A percentile compares a stretch with the other conserved stretches of the same genome.
phyloP scores from a whole-genome alignment of 2,329 filamentous ascomycete species.

The Stromatinia cepivora region DNA sequence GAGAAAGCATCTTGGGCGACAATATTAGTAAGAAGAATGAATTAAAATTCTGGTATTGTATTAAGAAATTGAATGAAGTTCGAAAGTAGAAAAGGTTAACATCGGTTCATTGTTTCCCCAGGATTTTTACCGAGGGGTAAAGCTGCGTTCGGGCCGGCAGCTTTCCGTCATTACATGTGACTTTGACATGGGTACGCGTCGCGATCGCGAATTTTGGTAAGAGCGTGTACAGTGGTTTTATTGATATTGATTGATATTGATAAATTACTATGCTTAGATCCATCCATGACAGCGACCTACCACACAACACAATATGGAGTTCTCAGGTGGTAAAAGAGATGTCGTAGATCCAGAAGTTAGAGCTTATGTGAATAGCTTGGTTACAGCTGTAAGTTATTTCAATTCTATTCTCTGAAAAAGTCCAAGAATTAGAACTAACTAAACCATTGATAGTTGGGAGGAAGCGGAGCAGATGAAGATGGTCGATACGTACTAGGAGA shows the following conservation, averaged over 20 bases:
- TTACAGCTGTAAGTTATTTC: constrained; percentile 66
- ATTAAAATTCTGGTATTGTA: neutral
- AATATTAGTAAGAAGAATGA: neutral
- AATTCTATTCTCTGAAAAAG: constrained; percentile 24
- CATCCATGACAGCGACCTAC: constrained; percentile 6
- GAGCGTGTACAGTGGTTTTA: constrained; percentile 33
- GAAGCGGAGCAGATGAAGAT: constrained; percentile 74
- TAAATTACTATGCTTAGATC: constrained; percentile 13
- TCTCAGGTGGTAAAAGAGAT: constrained; percentile 52
- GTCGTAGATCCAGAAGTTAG: constrained; percentile 89
- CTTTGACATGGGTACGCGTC: constrained; percentile 24
- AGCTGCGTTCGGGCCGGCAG: constrained; percentile 15
- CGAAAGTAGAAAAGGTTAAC: constrained; percentile 2
- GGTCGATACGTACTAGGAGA: constrained; percentile 87
- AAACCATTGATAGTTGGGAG: constrained; percentile 68
- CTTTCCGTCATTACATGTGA: constrained; percentile 7
- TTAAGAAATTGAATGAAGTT: neutral
- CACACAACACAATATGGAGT: constrained; percentile 52
- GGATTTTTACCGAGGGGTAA: constrained; percentile 15
- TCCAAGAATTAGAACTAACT: constrained; percentile 22
- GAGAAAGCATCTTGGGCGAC: constrained; percentile 35
- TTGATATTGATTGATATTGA: neutral
- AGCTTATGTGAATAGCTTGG: constrained; percentile 88
- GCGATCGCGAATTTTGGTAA: constrained; percentile 13
- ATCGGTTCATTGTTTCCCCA: constrained; percentile 16